phyloP scores from a whole-genome alignment of 2,329 filamentous ascomycete genomes.

The Malbranchea zuffiana region DNA sequence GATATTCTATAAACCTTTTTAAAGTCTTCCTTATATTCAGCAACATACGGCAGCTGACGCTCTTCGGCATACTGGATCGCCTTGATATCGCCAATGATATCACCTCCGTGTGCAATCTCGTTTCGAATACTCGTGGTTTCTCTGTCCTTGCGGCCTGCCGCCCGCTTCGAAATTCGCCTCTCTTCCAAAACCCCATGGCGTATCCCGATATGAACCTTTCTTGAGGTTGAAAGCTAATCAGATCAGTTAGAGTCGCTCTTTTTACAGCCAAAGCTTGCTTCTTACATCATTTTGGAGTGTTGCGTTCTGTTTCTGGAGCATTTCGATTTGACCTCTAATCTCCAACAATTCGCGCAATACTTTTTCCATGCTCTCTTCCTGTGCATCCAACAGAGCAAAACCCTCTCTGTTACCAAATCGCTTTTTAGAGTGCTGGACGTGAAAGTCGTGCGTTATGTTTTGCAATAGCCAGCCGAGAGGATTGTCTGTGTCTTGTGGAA shows the following conservation, averaged over 20 bases:
- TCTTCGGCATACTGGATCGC: slow-evolving; percentile 6
- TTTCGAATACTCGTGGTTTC: slow-evolving; percentile 6
- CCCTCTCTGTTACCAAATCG: slow-evolving; percentile 8
- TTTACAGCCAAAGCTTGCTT: slow-evolving; percentile 7
- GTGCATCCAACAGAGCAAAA: slow-evolving; percentile 6
- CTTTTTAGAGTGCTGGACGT: slow-evolving; percentile 5
- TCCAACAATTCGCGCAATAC: slow-evolving; percentile 2
- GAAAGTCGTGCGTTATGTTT: slow-evolving; percentile 4
- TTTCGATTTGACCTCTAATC: slow-evolving; percentile 4
- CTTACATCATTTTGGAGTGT: slow-evolving; percentile 3
- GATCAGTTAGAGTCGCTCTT: slow-evolving; percentile 6
- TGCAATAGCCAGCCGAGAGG: slow-evolving; percentile 6
- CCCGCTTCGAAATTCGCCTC: slow-evolving; percentile 4
- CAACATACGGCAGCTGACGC: slow-evolving; percentile 1
- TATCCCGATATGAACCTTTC: slow-evolving; percentile 5
- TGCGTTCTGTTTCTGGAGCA: slow-evolving; percentile 2
- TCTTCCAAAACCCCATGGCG: slow-evolving; percentile 9
- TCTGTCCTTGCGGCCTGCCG: slow-evolving; percentile 1
- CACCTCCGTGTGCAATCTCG: slow-evolving; percentile 8
- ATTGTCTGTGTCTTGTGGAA: neutral
- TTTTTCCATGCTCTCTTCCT: slow-evolving; percentile 8
- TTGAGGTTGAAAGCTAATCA: slow-evolving; percentile 6
- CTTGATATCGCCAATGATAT: slow-evolving; percentile 11
- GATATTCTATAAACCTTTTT: slow-evolving; percentile 6
- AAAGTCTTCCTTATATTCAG: slow-evolving; percentile 11